These are phyloP conservation scores for Grosmannia clavigera DNA, from an alignment of 2,329 filamentous ascomycete genomes.

Conservation along the genomic window DNA sequence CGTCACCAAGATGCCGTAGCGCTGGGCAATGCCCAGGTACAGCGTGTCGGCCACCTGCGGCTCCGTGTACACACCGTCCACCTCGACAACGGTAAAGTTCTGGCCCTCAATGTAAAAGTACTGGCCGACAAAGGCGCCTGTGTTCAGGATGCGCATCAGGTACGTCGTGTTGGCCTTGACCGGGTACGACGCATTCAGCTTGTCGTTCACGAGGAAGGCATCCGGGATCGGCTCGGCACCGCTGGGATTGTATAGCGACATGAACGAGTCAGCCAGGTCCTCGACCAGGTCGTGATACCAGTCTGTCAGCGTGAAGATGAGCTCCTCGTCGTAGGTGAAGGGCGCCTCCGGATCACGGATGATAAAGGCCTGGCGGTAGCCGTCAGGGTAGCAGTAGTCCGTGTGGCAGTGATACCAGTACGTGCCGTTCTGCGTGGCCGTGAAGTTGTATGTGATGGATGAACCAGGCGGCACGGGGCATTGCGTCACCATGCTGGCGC, in stretches of 20 bases:
- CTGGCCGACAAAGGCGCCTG: constrained; percentile 58
- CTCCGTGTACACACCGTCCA: constrained; percentile 60
- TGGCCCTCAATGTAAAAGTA: constrained; percentile 57
- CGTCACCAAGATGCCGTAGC: constrained; percentile 49
- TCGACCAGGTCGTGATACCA: constrained; percentile 54
- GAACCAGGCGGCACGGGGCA: constrained; percentile 51
- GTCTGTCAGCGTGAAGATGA: constrained; percentile 53
- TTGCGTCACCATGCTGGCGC: constrained; percentile 51
- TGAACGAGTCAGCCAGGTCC: constrained; percentile 32
- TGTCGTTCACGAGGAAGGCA: constrained; percentile 59
- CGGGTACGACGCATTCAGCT: constrained; percentile 42
- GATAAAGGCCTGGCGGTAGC: constrained; percentile 18
- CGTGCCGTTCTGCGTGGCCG: constrained; percentile 45
- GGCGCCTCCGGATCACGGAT: constrained; percentile 45
- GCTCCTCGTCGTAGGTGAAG: constrained; percentile 50
- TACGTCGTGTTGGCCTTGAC: constrained; percentile 60
- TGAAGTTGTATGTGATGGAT: constrained; percentile 58
- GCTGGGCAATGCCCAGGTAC: constrained; percentile 56
- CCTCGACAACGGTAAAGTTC: constrained; percentile 57
- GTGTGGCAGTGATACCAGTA: constrained; percentile 71
- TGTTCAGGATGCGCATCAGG: constrained; percentile 58
- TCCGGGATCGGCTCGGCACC: constrained; percentile 56
- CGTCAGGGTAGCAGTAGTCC: constrained; percentile 57
- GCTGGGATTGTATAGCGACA: constrained; percentile 41
- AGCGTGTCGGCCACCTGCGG: constrained; percentile 47